These are phyloP conservation scores for Pinus albicaulis DNA, from an alignment of 75 land plant species.

Conservation along the genomic window DNA sequence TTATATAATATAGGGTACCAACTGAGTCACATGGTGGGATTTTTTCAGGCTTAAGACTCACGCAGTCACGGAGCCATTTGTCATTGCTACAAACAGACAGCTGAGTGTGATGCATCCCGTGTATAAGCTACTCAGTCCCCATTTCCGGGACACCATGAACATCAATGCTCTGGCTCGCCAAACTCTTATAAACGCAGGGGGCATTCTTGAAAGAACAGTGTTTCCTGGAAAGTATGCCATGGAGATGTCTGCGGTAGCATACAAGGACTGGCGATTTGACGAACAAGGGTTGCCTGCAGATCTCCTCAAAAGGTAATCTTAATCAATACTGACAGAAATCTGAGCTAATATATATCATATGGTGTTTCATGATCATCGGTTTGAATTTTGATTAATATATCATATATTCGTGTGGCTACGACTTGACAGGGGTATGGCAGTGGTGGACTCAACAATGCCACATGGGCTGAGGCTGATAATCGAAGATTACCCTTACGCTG, in stretches of 20 bases:
- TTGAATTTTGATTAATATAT: not conserved
- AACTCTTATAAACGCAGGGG: slow-evolving; percentile 46
- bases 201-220: slow-evolving; percentile 40
- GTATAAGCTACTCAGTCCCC: slow-evolving; percentile 53
- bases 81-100: slow-evolving; percentile 64
- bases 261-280: slow-evolving; percentile 48
- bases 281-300: slow-evolving; percentile 49
- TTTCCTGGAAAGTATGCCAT: slow-evolving; percentile 43
- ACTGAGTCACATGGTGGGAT: too few species aligned
- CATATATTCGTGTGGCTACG: not conserved
- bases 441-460: slow-evolving; percentile 30
- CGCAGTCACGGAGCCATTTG: slow-evolving; percentile 46
- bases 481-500: slow-evolving; percentile 79
- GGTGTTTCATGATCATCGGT: not conserved
- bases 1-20: not conserved
- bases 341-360: not conserved
- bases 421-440: slow-evolving; percentile 60
- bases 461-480: slow-evolving; percentile 37
- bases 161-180: slow-evolving; percentile 55
- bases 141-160: slow-evolving; percentile 67
- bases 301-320: slow-evolving; percentile 42
- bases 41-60: slow-evolving; percentile 56
- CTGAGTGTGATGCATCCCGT: slow-evolving; percentile 69
- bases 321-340: not conserved
- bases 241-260: slow-evolving; percentile 42